Evolutionary conservation across 1,139 yeast species (phyloP).

Genomic region (Kluyveromyces sp.): DNA sequence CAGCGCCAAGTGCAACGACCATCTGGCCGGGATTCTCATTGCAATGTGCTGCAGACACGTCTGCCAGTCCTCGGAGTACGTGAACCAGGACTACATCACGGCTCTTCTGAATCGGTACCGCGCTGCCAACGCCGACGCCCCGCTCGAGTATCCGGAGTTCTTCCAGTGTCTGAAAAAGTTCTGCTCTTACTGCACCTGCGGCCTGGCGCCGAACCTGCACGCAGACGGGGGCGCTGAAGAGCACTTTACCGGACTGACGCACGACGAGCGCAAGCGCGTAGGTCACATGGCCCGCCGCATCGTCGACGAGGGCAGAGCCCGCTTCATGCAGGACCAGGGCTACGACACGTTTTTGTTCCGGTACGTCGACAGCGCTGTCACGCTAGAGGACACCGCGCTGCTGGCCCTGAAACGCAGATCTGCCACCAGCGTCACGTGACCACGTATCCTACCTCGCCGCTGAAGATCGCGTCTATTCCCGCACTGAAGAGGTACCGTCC

Average conservation of each 20-base stretch:
- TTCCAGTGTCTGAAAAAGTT: constrained; percentile 54
- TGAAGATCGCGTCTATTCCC: neutral
- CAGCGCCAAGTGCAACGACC: constrained; percentile 26
- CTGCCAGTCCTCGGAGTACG: constrained; percentile 53
- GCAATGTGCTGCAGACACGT: constrained; percentile 96
- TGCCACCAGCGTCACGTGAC: neutral
- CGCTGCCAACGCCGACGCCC: constrained; percentile 8
- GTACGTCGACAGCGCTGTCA: constrained; percentile 51
- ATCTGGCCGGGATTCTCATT: constrained; percentile 54
- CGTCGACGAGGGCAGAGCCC: constrained; percentile 52
- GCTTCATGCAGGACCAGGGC: constrained; percentile 39
- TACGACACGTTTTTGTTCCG: constrained; percentile 45
- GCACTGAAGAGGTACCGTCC: neutral
- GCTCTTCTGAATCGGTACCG: constrained; percentile 28
- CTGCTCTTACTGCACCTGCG: constrained; percentile 86
- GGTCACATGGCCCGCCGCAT: constrained; percentile 67
- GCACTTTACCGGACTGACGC: constrained; percentile 40
- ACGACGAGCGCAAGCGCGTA: constrained; percentile 44
- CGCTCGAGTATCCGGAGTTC: constrained; percentile 21
- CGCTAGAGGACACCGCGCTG: constrained; percentile 68
- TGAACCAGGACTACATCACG: constrained; percentile 40
- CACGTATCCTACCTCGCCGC: too few species aligned
- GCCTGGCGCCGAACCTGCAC: constrained; percentile 40
- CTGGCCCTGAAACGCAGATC: constrained; percentile 19
- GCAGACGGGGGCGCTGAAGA: constrained; percentile 22